Evolutionary conservation across 1,284 basidiomycete species (phyloP).

Genomic region (Ceratorhiza oryzae-sativae): DNA sequence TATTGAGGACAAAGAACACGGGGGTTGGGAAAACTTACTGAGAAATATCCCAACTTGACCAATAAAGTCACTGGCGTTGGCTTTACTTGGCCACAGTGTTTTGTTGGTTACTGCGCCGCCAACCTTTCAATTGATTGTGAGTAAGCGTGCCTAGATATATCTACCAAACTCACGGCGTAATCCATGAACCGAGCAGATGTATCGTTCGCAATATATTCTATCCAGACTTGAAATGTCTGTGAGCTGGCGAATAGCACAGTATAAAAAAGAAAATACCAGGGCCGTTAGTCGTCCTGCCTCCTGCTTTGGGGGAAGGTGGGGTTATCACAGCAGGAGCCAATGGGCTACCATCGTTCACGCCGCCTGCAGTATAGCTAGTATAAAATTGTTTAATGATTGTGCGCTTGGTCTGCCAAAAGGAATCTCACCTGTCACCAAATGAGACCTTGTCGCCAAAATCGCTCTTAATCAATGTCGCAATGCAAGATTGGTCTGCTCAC

Average conservation of each 20-base stretch:
- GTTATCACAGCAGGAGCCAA: constrained; percentile 50
- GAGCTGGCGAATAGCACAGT: not conserved
- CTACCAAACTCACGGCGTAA: constrained; percentile 53
- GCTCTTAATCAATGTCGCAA: too few species aligned
- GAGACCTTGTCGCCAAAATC: too few species aligned
- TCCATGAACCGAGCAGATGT: constrained; percentile 54
- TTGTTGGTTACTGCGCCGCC: constrained; percentile 52
- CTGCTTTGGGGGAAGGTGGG: constrained; percentile 49
- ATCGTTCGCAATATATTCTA: constrained; percentile 51
- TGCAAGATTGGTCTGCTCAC: constrained; percentile 45
- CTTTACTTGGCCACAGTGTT: constrained; percentile 50
- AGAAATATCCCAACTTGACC: constrained; percentile 48
- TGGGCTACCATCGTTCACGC: constrained; percentile 48
- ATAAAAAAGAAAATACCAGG: constrained; percentile 30
- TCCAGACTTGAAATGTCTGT: constrained; percentile 49
- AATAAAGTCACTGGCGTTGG: constrained; percentile 50
- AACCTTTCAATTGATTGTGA: constrained; percentile 46
- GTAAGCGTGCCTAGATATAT: constrained; percentile 22
- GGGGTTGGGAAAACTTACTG: not conserved
- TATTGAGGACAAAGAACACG: constrained; percentile 43
- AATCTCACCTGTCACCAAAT: not conserved
- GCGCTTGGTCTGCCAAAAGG: not conserved
- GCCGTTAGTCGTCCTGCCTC: constrained; percentile 53
- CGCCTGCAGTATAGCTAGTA: constrained; percentile 53
- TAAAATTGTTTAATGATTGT: constrained; percentile 43